Evolutionary conservation across 768 basidiomycete genomes (phyloP).

Genomic region (Lentinus brumalis): DNA sequence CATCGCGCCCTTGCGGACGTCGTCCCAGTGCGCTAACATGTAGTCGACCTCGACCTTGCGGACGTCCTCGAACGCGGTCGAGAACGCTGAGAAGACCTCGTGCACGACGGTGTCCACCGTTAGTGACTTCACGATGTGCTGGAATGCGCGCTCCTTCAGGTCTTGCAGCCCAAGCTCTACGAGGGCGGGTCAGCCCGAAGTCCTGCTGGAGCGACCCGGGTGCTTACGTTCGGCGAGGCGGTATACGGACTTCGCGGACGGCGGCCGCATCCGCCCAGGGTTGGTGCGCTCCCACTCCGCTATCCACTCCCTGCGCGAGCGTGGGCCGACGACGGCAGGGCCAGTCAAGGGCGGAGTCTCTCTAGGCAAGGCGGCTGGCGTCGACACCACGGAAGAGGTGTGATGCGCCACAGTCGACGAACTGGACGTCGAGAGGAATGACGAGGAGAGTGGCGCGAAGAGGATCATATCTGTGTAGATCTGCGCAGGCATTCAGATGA

Average conservation of each 20-base stretch:
- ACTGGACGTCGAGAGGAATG: slow-evolving; percentile 42
- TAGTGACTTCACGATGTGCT: slow-evolving; percentile 75
- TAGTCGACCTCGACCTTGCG: slow-evolving; percentile 78
- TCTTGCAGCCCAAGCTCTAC: slow-evolving; percentile 73
- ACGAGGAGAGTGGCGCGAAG: slow-evolving; percentile 83
- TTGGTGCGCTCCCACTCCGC: slow-evolving; percentile 61
- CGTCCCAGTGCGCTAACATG: slow-evolving; percentile 81
- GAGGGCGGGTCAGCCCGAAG: not conserved
- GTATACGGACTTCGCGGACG: slow-evolving; percentile 85
- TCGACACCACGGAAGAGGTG: slow-evolving; percentile 9
- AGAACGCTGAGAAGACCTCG: slow-evolving; percentile 86
- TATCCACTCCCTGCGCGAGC: slow-evolving; percentile 69
- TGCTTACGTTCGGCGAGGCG: slow-evolving; percentile 77
- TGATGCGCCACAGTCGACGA: slow-evolving; percentile 11
- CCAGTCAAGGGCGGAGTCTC: slow-evolving; percentile 13
- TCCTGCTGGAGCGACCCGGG: not conserved
- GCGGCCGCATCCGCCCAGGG: slow-evolving; percentile 65
- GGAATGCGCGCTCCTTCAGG: slow-evolving; percentile 72
- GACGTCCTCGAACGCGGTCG: slow-evolving; percentile 79
- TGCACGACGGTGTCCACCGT: slow-evolving; percentile 80
- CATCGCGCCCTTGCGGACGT: slow-evolving; percentile 82
- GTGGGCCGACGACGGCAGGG: slow-evolving; percentile 25
- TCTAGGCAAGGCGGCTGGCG: slow-evolving; percentile 18
- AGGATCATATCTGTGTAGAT: slow-evolving; percentile 84
- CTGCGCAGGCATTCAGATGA: slow-evolving; percentile 37